Conservation (phyloP, 345 rosid genomes). For the Eucalyptus brandiana region DNA sequence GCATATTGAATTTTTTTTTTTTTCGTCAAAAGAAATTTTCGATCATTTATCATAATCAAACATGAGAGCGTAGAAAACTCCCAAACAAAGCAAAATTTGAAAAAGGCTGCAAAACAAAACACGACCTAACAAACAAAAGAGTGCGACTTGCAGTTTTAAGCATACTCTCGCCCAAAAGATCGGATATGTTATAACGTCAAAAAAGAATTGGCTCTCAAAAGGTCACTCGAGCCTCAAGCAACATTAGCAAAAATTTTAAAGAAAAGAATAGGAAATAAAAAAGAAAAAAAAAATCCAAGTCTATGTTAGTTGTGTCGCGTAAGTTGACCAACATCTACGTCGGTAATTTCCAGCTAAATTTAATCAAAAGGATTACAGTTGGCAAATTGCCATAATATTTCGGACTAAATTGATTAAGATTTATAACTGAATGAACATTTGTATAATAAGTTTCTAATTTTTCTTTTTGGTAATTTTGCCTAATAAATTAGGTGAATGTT, state of each 20-base stretch:
- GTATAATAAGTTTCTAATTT: not conserved
- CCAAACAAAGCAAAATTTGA: too few relatives aligned
- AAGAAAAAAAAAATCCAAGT: not conserved
- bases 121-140: too few relatives aligned
- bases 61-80: too few relatives aligned
- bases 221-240: not conserved
- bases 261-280: not conserved
- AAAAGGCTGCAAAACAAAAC: too few relatives aligned
- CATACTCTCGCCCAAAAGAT: too few relatives aligned
- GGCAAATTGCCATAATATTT: not conserved
- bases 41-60: too few relatives aligned
- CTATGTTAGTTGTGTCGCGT: too few relatives aligned
- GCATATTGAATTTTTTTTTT: not conserved
- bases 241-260: not conserved
- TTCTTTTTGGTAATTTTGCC: not conserved
- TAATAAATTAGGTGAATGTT: not conserved
- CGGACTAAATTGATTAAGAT: rapidly evolving
- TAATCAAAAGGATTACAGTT: rapidly evolving
- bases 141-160: rapidly evolving
- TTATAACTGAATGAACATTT: rapidly evolving
- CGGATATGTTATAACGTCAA: too few relatives aligned
- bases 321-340: rapidly evolving
- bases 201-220: not conserved
- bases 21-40: too few relatives aligned
- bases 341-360: not conserved